Evolutionary conservation across 2,329 filamentous ascomycete species (phyloP).

Genomic region (Colletotrichum eleusines): DNA sequence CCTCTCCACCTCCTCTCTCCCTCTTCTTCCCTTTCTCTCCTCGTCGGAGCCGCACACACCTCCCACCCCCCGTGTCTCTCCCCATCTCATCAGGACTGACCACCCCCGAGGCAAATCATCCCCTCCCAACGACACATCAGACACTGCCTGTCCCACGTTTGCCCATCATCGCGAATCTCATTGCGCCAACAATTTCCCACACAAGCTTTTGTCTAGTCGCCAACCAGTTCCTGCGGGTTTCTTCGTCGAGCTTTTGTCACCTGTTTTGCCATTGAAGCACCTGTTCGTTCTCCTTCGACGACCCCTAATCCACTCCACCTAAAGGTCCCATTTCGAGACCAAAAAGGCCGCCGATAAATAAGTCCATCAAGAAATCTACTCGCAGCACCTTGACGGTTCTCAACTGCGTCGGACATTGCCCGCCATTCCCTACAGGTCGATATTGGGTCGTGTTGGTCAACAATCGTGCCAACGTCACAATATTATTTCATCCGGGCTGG

Average conservation of each 20-base stretch:
- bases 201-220: slow-evolving; percentile 47
- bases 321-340: slow-evolving; percentile 47
- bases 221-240: slow-evolving; percentile 48
- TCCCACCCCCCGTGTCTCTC: slow-evolving; percentile 42
- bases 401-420: slow-evolving; percentile 49
- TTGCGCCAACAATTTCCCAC: not conserved
- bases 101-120: slow-evolving; percentile 47
- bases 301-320: slow-evolving; percentile 56
- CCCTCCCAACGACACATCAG: slow-evolving; percentile 44
- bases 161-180: slow-evolving; percentile 44
- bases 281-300: slow-evolving; percentile 54
- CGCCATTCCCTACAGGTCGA: slow-evolving; percentile 61
- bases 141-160: slow-evolving; percentile 47
- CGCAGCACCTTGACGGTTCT: slow-evolving; percentile 57
- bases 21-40: slow-evolving; percentile 47
- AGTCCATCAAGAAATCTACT: slow-evolving; percentile 46
- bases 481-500: slow-evolving; percentile 56
- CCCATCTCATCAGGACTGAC: slow-evolving; percentile 45
- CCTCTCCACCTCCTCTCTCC: slow-evolving; percentile 45
- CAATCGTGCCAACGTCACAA: slow-evolving; percentile 34
- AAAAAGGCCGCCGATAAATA: slow-evolving; percentile 7
- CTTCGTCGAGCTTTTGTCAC: slow-evolving; percentile 43
- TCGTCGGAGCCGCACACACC: slow-evolving; percentile 45
- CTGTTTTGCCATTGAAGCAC: slow-evolving; percentile 44
- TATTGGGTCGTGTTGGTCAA: slow-evolving; percentile 51